Base-by-base conservation (phyloP, 495 filamentous ascomycete genomes). In the Aspergillus wentii region DNA sequence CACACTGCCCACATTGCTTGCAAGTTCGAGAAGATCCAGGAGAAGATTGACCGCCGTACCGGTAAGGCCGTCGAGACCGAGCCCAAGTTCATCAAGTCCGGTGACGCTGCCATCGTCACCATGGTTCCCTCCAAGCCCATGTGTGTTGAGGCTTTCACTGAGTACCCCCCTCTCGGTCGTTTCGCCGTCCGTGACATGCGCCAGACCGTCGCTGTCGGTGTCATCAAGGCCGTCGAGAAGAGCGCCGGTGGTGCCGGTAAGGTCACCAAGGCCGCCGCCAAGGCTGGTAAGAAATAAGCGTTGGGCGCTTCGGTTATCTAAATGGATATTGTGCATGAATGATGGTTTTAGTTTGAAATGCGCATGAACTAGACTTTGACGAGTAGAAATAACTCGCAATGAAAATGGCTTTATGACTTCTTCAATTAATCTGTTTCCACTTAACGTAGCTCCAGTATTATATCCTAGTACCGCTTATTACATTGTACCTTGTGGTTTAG, bases 31-130 rank as follows among this genome's bases (percentile, higher is more conserved):
- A 91, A 97, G 83, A 80, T 98, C 56, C 75, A 89, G 33, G 86
- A 97, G 86, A 98, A 98, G 91, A 98, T 98, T 64, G 92, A 98
- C 68, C 92, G 92, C 74, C 92, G 92, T 87, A 97, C 94, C 61
- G 92, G 92, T 68, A 98, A 98, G 81, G 86, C 89, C 43, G 82
- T 92, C 61, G 92, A 98, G 71, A 60, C 76, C 62, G 56, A 46
- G 46, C 92, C 92, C 66, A 97, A 98, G 83, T 95, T 95, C 80
- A 86, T 97, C 87, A 98, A 98, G 86, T 95, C 91, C 57, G 92
- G 92, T 84, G 92, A 98, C 64, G 92, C 92, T 54, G 89, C 91
- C 69, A 98, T 98, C 74, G 94, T 98, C 76, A 97, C 95, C 88
- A 98, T 98, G 92, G 62, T 95, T 79, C 92, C 92, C 56, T 95